Conservation (phyloP, 2,329 filamentous ascomycete species). For the Trichoderma koningii region DNA sequence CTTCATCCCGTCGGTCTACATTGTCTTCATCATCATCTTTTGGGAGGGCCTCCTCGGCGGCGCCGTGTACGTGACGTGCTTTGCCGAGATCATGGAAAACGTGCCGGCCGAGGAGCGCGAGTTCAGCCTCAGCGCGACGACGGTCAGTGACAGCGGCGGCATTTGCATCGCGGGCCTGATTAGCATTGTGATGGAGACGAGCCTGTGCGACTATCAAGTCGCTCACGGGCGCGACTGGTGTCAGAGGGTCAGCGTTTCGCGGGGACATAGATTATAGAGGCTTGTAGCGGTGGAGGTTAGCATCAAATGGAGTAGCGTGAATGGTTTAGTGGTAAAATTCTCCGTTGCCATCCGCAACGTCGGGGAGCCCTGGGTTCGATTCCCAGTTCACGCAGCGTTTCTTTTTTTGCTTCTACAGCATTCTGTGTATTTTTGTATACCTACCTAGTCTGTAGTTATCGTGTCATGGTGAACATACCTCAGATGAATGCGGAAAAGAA, state of each 20-base stretch:
- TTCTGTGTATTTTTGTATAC: not conserved
- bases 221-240: constrained; percentile 77
- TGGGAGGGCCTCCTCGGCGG: constrained; percentile 95
- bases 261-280: constrained; percentile 19
- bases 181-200: constrained; percentile 78
- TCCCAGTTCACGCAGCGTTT: constrained; percentile 38
- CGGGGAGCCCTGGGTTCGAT: constrained; percentile 42
- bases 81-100: constrained; percentile 87
- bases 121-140: constrained; percentile 87
- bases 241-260: constrained; percentile 52
- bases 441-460: too few relatives aligned
- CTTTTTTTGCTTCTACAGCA: constrained; percentile 14
- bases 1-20: constrained; percentile 81
- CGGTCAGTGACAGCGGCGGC: constrained; percentile 86
- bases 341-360: constrained; percentile 40
- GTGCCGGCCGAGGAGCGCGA: constrained; percentile 78
- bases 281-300: not conserved
- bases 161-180: constrained; percentile 87
- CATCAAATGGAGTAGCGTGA: constrained; percentile 20
- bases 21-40: constrained; percentile 84
- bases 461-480: too few relatives aligned
- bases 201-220: constrained; percentile 83
- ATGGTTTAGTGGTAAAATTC: constrained; percentile 42
- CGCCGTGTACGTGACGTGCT: constrained; percentile 92
- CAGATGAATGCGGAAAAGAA: not conserved